Evolutionary conservation across 1,284 basidiomycete species (phyloP).

Genomic region (Boletus holoroseus): DNA sequence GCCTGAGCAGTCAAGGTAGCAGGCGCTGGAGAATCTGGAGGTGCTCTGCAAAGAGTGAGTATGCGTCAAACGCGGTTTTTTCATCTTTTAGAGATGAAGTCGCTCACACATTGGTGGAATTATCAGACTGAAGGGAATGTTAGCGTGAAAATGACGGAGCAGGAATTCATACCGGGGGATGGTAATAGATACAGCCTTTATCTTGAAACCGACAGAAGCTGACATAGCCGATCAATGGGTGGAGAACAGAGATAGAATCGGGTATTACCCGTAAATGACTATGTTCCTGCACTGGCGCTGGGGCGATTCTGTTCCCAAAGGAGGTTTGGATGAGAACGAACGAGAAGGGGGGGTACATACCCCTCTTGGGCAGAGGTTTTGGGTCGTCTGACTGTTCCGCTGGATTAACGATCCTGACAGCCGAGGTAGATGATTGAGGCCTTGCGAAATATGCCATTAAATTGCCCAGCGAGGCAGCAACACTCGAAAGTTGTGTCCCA

Average conservation of each 20-base stretch:
- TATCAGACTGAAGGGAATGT: constrained; percentile 21
- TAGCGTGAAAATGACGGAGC: constrained; percentile 12
- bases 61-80: background rate
- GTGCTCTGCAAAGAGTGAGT: constrained; percentile 31
- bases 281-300: constrained; percentile 84
- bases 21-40: constrained; percentile 44
- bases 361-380: constrained; percentile 40
- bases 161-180: constrained; percentile 57
- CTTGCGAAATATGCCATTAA: constrained; percentile 41
- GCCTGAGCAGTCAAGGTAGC: constrained; percentile 42
- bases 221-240: constrained; percentile 7
- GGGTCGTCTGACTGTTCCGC: constrained; percentile 35
- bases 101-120: constrained; percentile 22
- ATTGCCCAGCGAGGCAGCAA: constrained; percentile 1
- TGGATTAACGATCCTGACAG: constrained; percentile 55
- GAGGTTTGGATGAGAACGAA: constrained; percentile 11
- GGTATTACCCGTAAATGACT: constrained; percentile 74
- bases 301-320: constrained; percentile 46
- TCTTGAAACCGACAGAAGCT: constrained; percentile 83
- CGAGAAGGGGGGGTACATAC: constrained; percentile 28
- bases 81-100: background rate
- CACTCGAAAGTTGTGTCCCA: constrained; percentile 3
- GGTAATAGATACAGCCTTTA: constrained; percentile 79
- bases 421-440: constrained; percentile 45
- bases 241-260: background rate